phyloP scores from a whole-genome alignment of 1,284 basidiomycete species.

The Pterula multifida region DNA sequence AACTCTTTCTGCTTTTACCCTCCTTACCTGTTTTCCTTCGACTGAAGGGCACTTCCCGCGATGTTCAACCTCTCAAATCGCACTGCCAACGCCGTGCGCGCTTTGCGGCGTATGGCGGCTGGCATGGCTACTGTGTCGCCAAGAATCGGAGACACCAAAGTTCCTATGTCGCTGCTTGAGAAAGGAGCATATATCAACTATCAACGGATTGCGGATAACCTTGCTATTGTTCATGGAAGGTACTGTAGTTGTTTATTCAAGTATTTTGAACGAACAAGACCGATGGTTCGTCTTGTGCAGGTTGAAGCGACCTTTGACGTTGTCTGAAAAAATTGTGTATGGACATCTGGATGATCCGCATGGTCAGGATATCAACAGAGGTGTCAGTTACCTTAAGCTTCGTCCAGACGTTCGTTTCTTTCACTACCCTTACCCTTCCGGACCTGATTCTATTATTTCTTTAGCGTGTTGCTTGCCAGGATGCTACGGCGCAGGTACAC shows the following conservation, averaged over 20 bases:
- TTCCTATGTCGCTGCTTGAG: conserved; percentile 85
- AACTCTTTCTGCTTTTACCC: background rate
- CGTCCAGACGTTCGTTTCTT: conserved; percentile 75
- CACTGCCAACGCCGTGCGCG: conserved; percentile 46
- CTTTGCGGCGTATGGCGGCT: conserved; percentile 45
- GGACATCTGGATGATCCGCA: conserved; percentile 94
- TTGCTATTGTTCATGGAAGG: conserved; percentile 74
- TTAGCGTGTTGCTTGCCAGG: conserved; percentile 99
- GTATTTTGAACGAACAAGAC: conserved; percentile 1
- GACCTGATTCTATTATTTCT: conserved; percentile 10
- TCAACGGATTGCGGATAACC: conserved; percentile 94
- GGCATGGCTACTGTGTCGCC: conserved; percentile 73
- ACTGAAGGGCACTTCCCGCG: conserved; percentile 21
- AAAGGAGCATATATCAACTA: conserved; percentile 91
- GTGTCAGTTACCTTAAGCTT: conserved; percentile 89
- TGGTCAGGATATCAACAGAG: conserved; percentile 79
- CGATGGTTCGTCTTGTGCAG: conserved; percentile 27
- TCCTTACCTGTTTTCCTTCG: background rate
- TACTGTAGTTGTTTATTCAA: conserved; percentile 26
- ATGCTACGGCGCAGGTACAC: conserved; percentile 81
- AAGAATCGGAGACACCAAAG: conserved; percentile 85
- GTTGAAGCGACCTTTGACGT: conserved; percentile 84
- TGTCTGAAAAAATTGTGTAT: conserved; percentile 98
- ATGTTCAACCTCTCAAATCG: conserved; percentile 60
- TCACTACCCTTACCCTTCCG: conserved; percentile 5